Evolutionary conservation across 1,139 yeast species (phyloP).

Genomic region (Geotrichum restrictum): DNA sequence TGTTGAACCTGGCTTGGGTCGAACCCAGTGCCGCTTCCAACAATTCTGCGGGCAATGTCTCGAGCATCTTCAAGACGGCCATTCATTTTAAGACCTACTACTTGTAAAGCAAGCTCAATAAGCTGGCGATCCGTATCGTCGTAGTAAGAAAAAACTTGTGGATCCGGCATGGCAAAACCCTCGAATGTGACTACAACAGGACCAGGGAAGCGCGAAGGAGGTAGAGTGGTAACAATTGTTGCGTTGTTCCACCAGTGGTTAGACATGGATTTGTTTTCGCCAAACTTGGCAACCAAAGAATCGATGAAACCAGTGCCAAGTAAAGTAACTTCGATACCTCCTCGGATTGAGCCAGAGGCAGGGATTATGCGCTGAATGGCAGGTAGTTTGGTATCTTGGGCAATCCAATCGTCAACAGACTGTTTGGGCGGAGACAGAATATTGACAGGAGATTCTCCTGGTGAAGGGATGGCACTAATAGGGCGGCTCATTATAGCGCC

Average conservation of each 20-base stretch:
- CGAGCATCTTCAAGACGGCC: conserved; percentile 87
- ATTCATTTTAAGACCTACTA: conserved; percentile 88
- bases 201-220: conserved; percentile 81
- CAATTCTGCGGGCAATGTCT: conserved; percentile 77
- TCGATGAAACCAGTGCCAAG: conserved; percentile 79
- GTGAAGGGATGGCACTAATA: conserved; percentile 13
- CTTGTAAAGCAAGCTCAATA: conserved; percentile 83
- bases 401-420: conserved; percentile 19
- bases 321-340: conserved; percentile 87
- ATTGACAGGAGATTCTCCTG: conserved; percentile 12
- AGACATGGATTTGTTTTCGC: conserved; percentile 72
- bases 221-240: conserved; percentile 81
- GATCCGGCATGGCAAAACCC: conserved; percentile 38
- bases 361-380: conserved; percentile 80
- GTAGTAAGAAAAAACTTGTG: conserved; percentile 69
- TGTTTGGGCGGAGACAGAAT: conserved; percentile 15
- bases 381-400: conserved; percentile 40
- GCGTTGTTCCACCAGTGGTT: conserved; percentile 92
- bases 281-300: conserved; percentile 77
- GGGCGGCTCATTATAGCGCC: conserved; percentile 4
- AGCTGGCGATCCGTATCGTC: conserved; percentile 92
- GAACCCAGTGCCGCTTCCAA: conserved; percentile 34
- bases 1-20: conserved; percentile 13
- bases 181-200: conserved; percentile 81
- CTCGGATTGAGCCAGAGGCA: conserved; percentile 86